Base-by-base conservation (phyloP, 2,329 filamentous ascomycete species). In the Penicillium nordicum region DNA sequence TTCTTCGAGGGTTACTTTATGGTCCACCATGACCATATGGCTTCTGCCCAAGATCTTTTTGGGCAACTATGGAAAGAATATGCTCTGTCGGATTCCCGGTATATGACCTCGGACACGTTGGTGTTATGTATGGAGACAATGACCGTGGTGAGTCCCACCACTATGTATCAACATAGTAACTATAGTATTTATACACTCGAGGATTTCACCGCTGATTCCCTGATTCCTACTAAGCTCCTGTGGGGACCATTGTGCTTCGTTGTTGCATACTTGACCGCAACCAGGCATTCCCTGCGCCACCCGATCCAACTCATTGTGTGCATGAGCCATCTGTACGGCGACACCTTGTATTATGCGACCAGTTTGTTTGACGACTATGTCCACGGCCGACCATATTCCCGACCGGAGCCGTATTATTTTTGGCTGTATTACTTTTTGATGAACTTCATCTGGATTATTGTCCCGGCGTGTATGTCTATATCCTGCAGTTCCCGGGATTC, bases 1-100 rank as follows among this genome's bases (percentile, higher is more conserved):
- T 86, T 88, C 68, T 96, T 96, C 72, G 91, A 96, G 77, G 89
- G 88, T 37, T 96, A 95, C 73, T 95, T 91, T 70, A 81, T 92
- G 60, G 73, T 83, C 61, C 85, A 92, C 70, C 88, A 90, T 71
- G 74, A 78, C 23, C 78, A 76, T 25, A 81, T 96, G 70, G 84
- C 86, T 0, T 78, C 82, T 11, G 84, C 84, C 57, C 87, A 91
- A 70, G 85, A 87, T 53, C 76, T 94, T 8, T 88, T 92, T 55
- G 90, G 88, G 3, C 90, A 96, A 77, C 79, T 96, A 43, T 96
- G 92, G 92, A 96, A 96, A 71, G 92, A 96, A 74, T 96, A 96
- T 71, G 82, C 89, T 3, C 81, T 92, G 34, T 92, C 89, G 2
- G 92, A 96, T 76, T 95, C 91, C 53, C 83, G 92, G 42, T 96